A percentile compares a stretch with the other conserved stretches of the same genome.
phyloP scores from a whole-genome alignment of 2,329 filamentous ascomycete species.

The Pyrenophora tritici-repentis region DNA sequence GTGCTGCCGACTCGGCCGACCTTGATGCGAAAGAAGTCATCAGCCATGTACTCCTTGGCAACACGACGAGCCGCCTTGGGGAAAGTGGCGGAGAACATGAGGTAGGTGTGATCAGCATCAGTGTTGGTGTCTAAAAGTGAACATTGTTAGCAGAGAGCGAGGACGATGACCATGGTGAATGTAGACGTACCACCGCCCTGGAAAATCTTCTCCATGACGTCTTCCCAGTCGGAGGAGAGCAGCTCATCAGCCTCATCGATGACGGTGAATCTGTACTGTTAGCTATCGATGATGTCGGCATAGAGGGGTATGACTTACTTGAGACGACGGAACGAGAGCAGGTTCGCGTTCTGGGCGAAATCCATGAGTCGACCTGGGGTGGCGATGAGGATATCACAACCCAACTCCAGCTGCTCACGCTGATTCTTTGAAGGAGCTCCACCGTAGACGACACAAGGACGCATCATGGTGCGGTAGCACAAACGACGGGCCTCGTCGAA shows the following conservation, averaged over 20 bases:
- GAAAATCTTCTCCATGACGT: slow-evolving; percentile 76
- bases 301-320: slow-evolving; percentile 60
- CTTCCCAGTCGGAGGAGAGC: slow-evolving; percentile 77
- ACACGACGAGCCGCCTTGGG: slow-evolving; percentile 77
- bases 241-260: slow-evolving; percentile 96
- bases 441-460: slow-evolving; percentile 87
- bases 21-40: slow-evolving; percentile 77
- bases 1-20: slow-evolving; percentile 86
- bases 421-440: slow-evolving; percentile 75
- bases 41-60: slow-evolving; percentile 74
- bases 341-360: slow-evolving; percentile 73
- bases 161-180: slow-evolving; percentile 13
- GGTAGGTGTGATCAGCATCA: slow-evolving; percentile 68
- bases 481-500: slow-evolving; percentile 92
- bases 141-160: slow-evolving; percentile 12
- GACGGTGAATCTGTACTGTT: slow-evolving; percentile 26
- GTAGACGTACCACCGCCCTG: slow-evolving; percentile 71
- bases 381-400: slow-evolving; percentile 87
- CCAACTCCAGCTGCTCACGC: slow-evolving; percentile 72
- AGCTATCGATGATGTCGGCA: slow-evolving; percentile 1
- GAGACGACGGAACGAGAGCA: slow-evolving; percentile 75
- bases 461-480: slow-evolving; percentile 93
- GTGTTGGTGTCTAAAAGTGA: slow-evolving; percentile 68
- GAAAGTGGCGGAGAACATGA: slow-evolving; percentile 96
- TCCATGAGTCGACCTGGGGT: slow-evolving; percentile 86